Conservation (phyloP, 805 yeast genomes). For the Candida ovalis region DNA sequence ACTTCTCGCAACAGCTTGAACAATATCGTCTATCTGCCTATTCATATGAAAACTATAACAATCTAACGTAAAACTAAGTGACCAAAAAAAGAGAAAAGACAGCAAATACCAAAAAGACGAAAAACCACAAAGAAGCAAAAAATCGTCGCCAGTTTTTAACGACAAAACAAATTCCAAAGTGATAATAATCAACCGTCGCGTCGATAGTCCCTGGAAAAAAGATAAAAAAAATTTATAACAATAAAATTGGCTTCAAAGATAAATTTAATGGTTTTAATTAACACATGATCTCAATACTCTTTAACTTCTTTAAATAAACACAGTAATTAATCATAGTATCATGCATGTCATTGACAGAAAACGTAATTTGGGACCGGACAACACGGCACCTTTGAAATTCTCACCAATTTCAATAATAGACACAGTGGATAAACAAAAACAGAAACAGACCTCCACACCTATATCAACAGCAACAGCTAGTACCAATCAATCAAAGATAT, state of each 20-base stretch:
- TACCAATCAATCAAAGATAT: conserved; percentile 34
- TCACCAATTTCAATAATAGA: conserved; percentile 17
- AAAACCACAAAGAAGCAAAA: no score
- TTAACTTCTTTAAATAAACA: not conserved
- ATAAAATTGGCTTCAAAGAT: no score
- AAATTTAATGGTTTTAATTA: not conserved
- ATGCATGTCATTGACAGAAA: conserved; percentile 65
- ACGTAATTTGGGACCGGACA: conserved; percentile 79
- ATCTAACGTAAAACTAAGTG: no score
- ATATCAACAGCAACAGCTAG: conserved; percentile 7
- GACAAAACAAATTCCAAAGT: no score
- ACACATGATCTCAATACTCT: not conserved
- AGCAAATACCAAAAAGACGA: no score
- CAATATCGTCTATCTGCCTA: not conserved
- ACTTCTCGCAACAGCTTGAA: not conserved
- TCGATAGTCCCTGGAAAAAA: no score
- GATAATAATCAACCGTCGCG: no score
- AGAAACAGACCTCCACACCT: conserved; percentile 11
- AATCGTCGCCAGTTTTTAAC: no score
- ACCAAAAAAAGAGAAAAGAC: not conserved
- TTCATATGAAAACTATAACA: not conserved
- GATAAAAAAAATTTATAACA: no score
- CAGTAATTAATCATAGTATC: no score
- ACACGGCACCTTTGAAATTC: conserved; percentile 51
- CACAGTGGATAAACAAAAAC: conserved; percentile 8